These are phyloP conservation scores for Mrakia frigida DNA, from an alignment of 768 basidiomycete genomes.

Conservation along the genomic window DNA sequence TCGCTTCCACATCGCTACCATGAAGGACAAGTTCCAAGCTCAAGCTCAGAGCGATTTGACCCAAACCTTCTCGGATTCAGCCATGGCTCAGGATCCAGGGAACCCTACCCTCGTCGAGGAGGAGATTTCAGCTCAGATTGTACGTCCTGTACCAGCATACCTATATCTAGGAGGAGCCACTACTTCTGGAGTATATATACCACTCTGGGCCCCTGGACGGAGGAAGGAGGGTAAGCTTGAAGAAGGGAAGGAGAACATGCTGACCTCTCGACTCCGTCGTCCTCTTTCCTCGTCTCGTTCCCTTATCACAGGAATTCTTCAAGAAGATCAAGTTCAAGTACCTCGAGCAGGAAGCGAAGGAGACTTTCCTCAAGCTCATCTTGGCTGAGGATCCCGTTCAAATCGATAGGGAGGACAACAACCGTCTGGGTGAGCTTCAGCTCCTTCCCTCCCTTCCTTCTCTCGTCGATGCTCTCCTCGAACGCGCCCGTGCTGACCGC, in stretches of 20 bases:
- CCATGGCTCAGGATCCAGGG: conserved; percentile 31
- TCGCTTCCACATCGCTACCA: conserved; percentile 23
- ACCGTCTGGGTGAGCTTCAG: conserved; percentile 47
- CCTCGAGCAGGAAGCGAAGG: conserved; percentile 83
- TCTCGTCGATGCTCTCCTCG: neutral
- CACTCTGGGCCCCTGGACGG: too few species aligned
- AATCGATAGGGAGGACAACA: conserved; percentile 74
- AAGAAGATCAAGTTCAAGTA: conserved; percentile 84
- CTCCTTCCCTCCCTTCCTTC: neutral
- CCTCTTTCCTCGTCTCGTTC: too few species aligned
- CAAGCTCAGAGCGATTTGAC: conserved; percentile 28
- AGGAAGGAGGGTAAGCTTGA: neutral
- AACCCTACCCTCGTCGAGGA: conserved; percentile 31
- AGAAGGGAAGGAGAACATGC: neutral
- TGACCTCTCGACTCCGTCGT: neutral
- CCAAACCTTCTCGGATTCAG: conserved; percentile 27
- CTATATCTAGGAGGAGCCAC: too few species aligned
- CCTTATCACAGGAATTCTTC: conserved; percentile 44
- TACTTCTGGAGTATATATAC: too few species aligned
- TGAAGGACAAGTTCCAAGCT: conserved; percentile 29
- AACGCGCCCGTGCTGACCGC: neutral
- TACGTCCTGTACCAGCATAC: too few species aligned
- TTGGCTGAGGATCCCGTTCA: conserved; percentile 77
- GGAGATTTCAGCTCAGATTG: conserved; percentile 14
- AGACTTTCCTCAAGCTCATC: conserved; percentile 79